Conservation (phyloP, 129 eudicot genomes). For the Tagetes patula region DNA sequence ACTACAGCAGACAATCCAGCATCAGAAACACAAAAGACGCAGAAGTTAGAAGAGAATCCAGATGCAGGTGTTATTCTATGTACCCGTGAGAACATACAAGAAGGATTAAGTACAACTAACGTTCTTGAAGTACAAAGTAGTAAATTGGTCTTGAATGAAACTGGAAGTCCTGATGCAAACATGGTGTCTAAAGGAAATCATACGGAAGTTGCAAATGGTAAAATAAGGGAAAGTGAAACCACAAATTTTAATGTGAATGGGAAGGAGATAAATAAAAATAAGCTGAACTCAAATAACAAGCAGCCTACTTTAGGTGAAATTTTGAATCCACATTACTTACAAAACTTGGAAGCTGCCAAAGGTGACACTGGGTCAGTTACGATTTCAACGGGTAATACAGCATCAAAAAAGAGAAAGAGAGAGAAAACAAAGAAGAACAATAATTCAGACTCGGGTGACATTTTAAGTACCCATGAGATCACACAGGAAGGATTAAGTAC, state of each 20-base stretch:
- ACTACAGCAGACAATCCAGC: slow-evolving; percentile 6
- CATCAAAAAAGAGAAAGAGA: slow-evolving; percentile 16
- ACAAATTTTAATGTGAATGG: slow-evolving; percentile 12
- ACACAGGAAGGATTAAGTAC: neutral
- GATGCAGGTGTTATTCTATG: slow-evolving; percentile 17
- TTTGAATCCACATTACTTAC: neutral
- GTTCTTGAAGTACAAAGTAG: neutral
- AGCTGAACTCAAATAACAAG: neutral
- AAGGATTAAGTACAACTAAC: slow-evolving; percentile 8
- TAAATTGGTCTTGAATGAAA: slow-evolving; percentile 7
- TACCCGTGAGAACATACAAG: neutral
- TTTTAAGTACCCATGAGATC: slow-evolving; percentile 11
- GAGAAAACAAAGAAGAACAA: slow-evolving; percentile 10
- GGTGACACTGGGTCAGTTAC: slow-evolving; percentile 1
- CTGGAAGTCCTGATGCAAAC: neutral
- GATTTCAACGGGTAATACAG: neutral
- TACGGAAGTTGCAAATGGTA: neutral
- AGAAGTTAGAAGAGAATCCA: slow-evolving; percentile 19
- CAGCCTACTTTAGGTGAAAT: slow-evolving; percentile 14
- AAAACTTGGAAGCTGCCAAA: slow-evolving; percentile 1
- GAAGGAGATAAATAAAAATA: slow-evolving; percentile 13
- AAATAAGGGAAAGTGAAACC: neutral
- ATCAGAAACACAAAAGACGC: slow-evolving; percentile 9
- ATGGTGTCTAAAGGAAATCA: slow-evolving; percentile 8
- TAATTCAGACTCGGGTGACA: slow-evolving; percentile 9